Evolutionary conservation across 768 basidiomycete genomes (phyloP), one percentile per base, ranked within the genome.

Genomic region (Mycena amicta): DNA sequence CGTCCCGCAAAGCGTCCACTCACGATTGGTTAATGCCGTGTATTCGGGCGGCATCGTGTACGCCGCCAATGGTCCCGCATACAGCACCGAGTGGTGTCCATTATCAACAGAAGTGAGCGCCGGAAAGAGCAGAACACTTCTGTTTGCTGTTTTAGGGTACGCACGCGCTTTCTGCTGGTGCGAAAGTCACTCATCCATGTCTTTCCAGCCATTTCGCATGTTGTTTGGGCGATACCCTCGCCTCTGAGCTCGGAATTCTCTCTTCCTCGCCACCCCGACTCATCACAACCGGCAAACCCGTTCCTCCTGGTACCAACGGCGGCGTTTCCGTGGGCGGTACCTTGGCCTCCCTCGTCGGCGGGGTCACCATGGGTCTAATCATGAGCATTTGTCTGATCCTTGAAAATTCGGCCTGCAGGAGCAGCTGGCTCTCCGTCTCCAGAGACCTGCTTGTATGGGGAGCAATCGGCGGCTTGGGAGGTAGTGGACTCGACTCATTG

Each of bases 301-400:
- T 94, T 0, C 94, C 94, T 1, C 87, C 88, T 2, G 95, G 95
- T 2, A 97, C 95, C 11, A 97, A 98, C 66, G 95, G 95, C 3
- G 95, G 82, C 0, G 82, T 97, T 57, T 90, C 92, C 4, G 55
- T 82, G 2, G 81, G 84, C 41, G 95, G 95, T 16, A 91, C 92
- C 2, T 63, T 84, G 16, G 87, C 88, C 6, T 93, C 91, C 1
- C 72, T 87, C 15, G 70, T 78, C 1, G 95, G 95, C 1, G 95
- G 95, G 0, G 67, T 78, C 2, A 62, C 88, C 3, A 86, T 96
- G 64, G 95, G 93, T 4, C 49, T 80, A 13, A 77, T 84, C 8
- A 80, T 91, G 68, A 82, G 81, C 22, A 52, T 74, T 18, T 78
- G 80, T 27, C 68, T 95, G 28, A 51, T 86, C 18, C 57, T 84